Percentiles rank a stretch among this genome's conserved stretches.
Evolutionary conservation across 1,139 yeast genomes (phyloP).

Genomic region (Yamadazyma friedrichii): DNA sequence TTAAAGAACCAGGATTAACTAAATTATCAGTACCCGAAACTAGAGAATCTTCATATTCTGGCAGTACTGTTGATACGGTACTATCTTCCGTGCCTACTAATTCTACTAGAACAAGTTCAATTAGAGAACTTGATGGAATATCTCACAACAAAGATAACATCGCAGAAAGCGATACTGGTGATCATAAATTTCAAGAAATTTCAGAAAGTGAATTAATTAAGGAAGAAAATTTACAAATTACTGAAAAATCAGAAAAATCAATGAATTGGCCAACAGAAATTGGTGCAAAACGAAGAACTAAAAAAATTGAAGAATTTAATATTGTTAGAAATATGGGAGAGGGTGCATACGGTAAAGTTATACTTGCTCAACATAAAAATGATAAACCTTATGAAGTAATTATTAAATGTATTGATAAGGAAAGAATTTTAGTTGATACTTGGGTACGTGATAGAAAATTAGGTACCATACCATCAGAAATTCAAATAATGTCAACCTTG

Average conservation of each 20-base stretch:
- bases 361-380: slow-evolving; percentile 66
- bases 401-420: slow-evolving; percentile 86
- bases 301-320: slow-evolving; percentile 67
- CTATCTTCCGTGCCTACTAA: slow-evolving; percentile 1
- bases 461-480: slow-evolving; percentile 94
- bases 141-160: slow-evolving; percentile 25
- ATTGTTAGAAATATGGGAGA: slow-evolving; percentile 83
- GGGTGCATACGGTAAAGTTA: slow-evolving; percentile 95
- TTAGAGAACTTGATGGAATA: slow-evolving; percentile 13
- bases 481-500: slow-evolving; percentile 83
- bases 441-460: slow-evolving; percentile 92
- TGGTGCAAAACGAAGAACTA: slow-evolving; percentile 61
- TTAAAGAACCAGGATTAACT: background rate
- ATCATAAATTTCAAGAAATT: slow-evolving; percentile 12
- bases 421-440: slow-evolving; percentile 89
- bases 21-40: slow-evolving; percentile 1
- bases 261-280: slow-evolving; percentile 54
- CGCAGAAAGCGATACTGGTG: background rate
- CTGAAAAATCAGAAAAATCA: slow-evolving; percentile 32
- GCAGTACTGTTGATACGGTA: background rate
- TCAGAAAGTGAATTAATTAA: slow-evolving; percentile 43
- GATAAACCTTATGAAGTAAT: slow-evolving; percentile 69
- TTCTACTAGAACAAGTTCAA: slow-evolving; percentile 2
- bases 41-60: slow-evolving; percentile 5
- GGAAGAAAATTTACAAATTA: slow-evolving; percentile 44